Evolutionary conservation across 257 asterid species (phyloP).

Genomic region (Fraxinus excelsior): DNA sequence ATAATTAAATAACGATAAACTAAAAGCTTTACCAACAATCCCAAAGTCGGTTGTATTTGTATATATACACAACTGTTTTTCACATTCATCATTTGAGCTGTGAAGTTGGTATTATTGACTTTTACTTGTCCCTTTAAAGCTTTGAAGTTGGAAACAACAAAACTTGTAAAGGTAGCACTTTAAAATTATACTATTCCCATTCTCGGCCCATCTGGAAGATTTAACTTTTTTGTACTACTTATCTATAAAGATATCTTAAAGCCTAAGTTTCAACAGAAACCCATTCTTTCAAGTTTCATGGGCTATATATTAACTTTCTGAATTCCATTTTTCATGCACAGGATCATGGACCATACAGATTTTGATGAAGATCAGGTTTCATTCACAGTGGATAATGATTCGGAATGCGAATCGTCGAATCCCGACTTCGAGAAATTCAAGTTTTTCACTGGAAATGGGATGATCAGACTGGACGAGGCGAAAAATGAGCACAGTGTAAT

Average conservation of each 20-base stretch:
- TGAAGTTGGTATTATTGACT: not conserved
- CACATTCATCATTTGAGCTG: no score
- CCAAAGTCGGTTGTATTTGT: no score
- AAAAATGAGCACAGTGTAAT: conserved; percentile 19
- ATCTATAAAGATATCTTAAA: not conserved
- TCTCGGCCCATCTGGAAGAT: not conserved
- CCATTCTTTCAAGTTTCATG: not conserved
- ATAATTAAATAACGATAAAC: no score
- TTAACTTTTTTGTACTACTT: not conserved
- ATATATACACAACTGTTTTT: not conserved
- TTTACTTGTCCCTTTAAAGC: not conserved
- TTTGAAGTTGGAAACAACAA: not conserved
- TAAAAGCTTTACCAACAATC: no score
- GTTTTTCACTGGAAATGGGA: conserved; percentile 25
- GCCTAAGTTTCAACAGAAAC: not conserved
- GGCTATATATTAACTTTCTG: not conserved
- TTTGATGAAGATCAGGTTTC: conserved; percentile 31
- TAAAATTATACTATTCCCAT: not conserved
- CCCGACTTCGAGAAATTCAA: conserved; percentile 8
- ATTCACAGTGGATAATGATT: conserved; percentile 26
- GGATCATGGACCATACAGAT: not conserved
- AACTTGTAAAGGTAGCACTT: not conserved
- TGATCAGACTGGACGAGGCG: conserved; percentile 34
- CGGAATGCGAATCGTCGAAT: conserved; percentile 24
- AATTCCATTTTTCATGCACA: not conserved